Evolutionary conservation across 192 early-diverging fungal genomes (phyloP).

Genomic region (Linnemannia exigua): DNA sequence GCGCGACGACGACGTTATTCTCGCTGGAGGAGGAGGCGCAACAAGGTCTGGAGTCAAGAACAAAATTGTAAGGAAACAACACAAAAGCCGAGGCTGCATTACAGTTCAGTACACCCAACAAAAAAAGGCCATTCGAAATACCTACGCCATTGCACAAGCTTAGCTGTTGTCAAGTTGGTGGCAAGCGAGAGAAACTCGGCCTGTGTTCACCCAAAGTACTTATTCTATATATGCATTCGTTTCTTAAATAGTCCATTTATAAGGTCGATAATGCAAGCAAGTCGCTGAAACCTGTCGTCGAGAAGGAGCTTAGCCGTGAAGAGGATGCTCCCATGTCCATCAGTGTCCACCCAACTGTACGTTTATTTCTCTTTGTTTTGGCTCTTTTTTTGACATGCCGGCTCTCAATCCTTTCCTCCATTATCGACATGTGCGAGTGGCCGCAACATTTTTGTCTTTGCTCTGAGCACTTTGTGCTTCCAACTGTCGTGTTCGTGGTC

Average conservation of each 20-base stretch:
- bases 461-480: background rate
- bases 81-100: no score
- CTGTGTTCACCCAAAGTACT: background rate
- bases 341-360: slow-evolving; percentile 83
- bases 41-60: slow-evolving; percentile 89
- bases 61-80: slow-evolving; percentile 74
- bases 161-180: background rate
- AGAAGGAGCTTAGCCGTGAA: slow-evolving; percentile 63
- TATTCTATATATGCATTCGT: background rate
- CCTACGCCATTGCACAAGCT: background rate
- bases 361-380: background rate
- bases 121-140: background rate
- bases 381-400: background rate
- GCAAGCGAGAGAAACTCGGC: background rate
- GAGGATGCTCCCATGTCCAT: slow-evolving; percentile 92
- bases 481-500: background rate
- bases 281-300: slow-evolving; percentile 47
- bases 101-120: background rate
- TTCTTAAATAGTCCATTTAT: slow-evolving; percentile 62
- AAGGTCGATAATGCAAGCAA: slow-evolving; percentile 57
- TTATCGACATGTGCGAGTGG: background rate
- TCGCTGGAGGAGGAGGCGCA: slow-evolving; percentile 92
- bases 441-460: background rate
- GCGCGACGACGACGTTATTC: slow-evolving; percentile 67
- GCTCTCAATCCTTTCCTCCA: background rate